Conservation (phyloP, 257 asterid species). For the Thymus quinquecostatus region DNA sequence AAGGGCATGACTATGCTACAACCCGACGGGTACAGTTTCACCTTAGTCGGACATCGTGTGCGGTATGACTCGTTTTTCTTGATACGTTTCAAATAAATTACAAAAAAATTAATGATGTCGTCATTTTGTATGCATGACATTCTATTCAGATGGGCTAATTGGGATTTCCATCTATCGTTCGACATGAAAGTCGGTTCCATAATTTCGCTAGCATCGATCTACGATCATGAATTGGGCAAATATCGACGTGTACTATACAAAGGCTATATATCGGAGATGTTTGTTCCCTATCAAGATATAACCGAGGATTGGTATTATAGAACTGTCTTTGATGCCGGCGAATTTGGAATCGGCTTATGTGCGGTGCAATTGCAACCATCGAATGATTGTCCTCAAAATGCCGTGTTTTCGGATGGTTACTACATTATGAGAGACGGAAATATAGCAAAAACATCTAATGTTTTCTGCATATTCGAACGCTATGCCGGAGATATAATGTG, state of each 20-base stretch:
- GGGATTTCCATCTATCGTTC: constrained; percentile 54
- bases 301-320: constrained; percentile 52
- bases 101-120: neutral
- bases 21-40: constrained; percentile 46
- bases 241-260: constrained; percentile 50
- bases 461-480: constrained; percentile 56
- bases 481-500: constrained; percentile 49
- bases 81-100: too few species aligned
- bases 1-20: constrained; percentile 34
- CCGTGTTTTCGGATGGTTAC: constrained; percentile 50
- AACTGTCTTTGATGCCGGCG: constrained; percentile 55
- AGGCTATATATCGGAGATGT: constrained; percentile 54
- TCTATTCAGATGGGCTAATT: constrained; percentile 49
- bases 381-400: constrained; percentile 53
- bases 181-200: constrained; percentile 58
- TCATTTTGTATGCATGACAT: neutral
- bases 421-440: constrained; percentile 39
- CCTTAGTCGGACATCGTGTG: constrained; percentile 44
- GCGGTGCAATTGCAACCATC: constrained; percentile 45
- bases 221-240: constrained; percentile 40
- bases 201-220: constrained; percentile 55
- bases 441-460: constrained; percentile 30
- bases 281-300: constrained; percentile 62
- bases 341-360: constrained; percentile 43
- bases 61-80: constrained; percentile 34